Conservation (phyloP, 2,329 filamentous ascomycete genomes). For the Beauveria medogensis region DNA sequence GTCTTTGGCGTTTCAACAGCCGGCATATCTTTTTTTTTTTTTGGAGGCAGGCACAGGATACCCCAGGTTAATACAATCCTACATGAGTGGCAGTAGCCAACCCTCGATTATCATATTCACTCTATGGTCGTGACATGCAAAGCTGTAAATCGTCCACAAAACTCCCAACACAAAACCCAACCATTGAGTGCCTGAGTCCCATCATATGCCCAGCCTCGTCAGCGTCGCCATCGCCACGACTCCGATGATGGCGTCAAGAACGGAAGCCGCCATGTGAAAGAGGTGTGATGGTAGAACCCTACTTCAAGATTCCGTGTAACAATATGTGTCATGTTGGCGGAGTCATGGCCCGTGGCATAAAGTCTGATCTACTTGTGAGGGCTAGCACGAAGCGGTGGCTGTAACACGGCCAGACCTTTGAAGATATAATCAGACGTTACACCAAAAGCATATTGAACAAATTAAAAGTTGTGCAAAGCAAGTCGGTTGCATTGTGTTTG, state of each 20-base stretch:
- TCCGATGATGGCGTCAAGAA: slow-evolving; percentile 13
- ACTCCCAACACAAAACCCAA: too few relatives aligned
- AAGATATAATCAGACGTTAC: not conserved
- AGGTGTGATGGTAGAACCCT: not conserved
- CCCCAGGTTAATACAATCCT: not conserved
- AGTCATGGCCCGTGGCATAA: not conserved
- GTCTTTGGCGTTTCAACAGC: slow-evolving; percentile 5
- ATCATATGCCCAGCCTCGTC: not conserved
- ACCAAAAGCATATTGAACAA: not conserved
- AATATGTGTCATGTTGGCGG: not conserved
- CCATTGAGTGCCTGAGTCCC: not conserved
- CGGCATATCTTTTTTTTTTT: not conserved
- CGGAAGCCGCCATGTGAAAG: not conserved
- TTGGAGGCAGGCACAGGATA: slow-evolving; percentile 3
- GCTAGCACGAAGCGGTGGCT: not conserved
- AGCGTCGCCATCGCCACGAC: slow-evolving; percentile 8
- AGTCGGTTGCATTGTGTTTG: not conserved
- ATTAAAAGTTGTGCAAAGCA: not conserved
- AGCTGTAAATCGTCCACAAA: not conserved
- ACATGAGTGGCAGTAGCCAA: slow-evolving; percentile 2
- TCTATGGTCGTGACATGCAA: not conserved
- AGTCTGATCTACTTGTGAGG: too few relatives aligned
- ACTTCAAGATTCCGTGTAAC: not conserved
- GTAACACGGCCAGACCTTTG: not conserved
- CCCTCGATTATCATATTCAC: not conserved